Conservation (phyloP, 2,329 filamentous ascomycete genomes). For the Macrophomina tecta region DNA sequence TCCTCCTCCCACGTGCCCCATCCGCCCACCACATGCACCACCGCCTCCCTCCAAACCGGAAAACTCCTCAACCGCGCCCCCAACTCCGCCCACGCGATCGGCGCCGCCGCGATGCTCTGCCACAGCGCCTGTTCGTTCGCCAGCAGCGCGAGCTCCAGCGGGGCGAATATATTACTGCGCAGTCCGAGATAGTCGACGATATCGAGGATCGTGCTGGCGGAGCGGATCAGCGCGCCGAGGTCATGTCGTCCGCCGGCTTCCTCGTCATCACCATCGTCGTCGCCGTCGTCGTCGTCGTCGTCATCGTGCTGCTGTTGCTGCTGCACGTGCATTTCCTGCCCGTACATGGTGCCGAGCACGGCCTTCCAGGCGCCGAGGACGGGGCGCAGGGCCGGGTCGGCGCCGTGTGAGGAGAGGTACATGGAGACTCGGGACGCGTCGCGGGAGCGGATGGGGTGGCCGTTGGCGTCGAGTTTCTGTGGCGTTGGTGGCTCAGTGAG, state of each 20-base stretch:
- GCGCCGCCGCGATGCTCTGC: conserved; percentile 50
- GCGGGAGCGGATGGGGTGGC: conserved; percentile 35
- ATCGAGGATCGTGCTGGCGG: conserved; percentile 49
- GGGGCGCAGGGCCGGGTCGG: conserved; percentile 32
- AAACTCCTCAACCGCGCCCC: conserved; percentile 54
- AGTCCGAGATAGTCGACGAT: conserved; percentile 56
- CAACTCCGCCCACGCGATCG: conserved; percentile 54
- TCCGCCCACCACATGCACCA: conserved; percentile 52
- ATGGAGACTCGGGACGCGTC: conserved; percentile 31
- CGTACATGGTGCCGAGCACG: conserved; percentile 56
- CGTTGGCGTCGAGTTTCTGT: conserved; percentile 44
- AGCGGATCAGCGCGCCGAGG: conserved; percentile 48
- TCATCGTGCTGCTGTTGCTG: neutral
- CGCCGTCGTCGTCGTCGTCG: neutral
- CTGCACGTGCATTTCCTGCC: conserved; percentile 45
- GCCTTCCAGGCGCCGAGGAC: conserved; percentile 48
- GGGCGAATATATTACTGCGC: conserved; percentile 49
- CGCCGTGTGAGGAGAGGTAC: conserved; percentile 32
- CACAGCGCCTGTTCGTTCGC: conserved; percentile 55
- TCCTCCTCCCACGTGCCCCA: conserved; percentile 40
- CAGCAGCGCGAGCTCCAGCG: conserved; percentile 56
- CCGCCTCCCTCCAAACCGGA: conserved; percentile 52
- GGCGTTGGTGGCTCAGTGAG: too few relatives aligned
- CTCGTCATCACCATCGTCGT: neutral
- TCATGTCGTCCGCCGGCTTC: conserved; percentile 39